These are phyloP conservation scores for Tolypocladium tundrense DNA, from an alignment of 2,329 filamentous ascomycete genomes.

Conservation along the genomic window DNA sequence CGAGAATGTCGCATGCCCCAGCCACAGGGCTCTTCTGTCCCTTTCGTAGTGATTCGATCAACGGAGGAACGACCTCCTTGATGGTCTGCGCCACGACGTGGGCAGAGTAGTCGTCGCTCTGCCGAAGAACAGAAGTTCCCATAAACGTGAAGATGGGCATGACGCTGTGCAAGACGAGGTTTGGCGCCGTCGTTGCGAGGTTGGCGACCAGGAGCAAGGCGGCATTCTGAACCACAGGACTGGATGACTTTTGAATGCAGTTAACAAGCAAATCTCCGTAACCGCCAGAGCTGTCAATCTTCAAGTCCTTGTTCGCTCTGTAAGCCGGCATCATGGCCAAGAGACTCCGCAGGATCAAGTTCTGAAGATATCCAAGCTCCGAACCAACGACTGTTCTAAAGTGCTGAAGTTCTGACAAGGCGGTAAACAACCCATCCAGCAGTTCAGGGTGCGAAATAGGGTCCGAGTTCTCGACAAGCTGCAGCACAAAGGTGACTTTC, in stretches of 20 bases:
- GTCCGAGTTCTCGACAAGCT: constrained; percentile 73
- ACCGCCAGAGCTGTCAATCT: constrained; percentile 68
- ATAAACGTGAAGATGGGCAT: constrained; percentile 99
- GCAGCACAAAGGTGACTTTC: constrained; percentile 76
- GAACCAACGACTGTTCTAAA: constrained; percentile 73
- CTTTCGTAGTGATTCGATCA: constrained; percentile 75
- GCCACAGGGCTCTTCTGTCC: constrained; percentile 69
- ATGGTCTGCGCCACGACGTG: constrained; percentile 95
- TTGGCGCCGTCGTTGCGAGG: constrained; percentile 77
- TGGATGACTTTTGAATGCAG: constrained; percentile 84
- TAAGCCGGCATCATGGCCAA: constrained; percentile 74
- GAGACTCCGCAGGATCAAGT: constrained; percentile 71
- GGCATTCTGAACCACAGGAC: constrained; percentile 86
- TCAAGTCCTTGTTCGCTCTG: constrained; percentile 48
- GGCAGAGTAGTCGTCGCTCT: constrained; percentile 93
- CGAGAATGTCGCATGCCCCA: constrained; percentile 78
- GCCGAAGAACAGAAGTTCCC: constrained; percentile 80
- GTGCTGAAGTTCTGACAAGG: constrained; percentile 78
- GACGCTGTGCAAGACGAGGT: constrained; percentile 87
- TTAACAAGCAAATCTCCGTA: constrained; percentile 87
- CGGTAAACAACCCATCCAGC: constrained; percentile 68
- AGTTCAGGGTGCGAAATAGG: constrained; percentile 68
- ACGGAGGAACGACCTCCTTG: constrained; percentile 81
- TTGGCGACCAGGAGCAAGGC: constrained; percentile 81
- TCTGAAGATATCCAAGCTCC: constrained; percentile 83